A percentile compares a stretch with the other conserved stretches of the same genome.
Conservation (phyloP, 306 rosid genomes). For the Cotoneaster glaucophyllus region DNA sequence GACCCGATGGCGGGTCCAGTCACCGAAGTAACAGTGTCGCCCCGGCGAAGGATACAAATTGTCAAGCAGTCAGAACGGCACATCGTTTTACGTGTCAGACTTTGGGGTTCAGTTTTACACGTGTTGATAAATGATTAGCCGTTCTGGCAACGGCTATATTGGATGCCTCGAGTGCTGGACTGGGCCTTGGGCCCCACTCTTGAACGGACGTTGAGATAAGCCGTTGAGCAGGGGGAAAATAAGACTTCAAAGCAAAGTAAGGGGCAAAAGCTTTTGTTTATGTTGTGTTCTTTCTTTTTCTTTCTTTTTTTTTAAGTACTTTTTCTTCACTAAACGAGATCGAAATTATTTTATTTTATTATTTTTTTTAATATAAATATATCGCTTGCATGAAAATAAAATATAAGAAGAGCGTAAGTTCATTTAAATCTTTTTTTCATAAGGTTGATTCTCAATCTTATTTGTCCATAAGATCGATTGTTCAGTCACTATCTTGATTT, state of each 20-base stretch:
- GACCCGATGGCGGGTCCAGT: conserved; percentile 7
- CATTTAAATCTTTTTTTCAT: no score
- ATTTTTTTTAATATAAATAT: no score
- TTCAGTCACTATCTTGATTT: not conserved
- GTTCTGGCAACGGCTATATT: conserved; percentile 24
- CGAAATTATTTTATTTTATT: no score
- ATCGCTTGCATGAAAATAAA: not conserved
- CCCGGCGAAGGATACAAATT: conserved; percentile 31
- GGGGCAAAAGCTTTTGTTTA: no score
- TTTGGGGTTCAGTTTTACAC: not conserved
- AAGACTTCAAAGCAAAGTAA: conserved; percentile 13
- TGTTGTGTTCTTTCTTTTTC: no score
- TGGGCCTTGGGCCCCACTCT: conserved; percentile 17
- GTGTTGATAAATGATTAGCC: conserved; percentile 10
- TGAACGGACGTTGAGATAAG: conserved; percentile 21
- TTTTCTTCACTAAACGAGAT: not conserved
- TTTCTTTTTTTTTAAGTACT: no score
- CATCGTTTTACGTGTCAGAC: conserved; percentile 37
- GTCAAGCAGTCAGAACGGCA: conserved; percentile 31
- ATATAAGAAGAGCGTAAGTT: no score
- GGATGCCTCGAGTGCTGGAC: conserved; percentile 4
- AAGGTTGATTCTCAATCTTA: no score
- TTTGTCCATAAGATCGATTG: not conserved
- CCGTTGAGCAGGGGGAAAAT: not conserved
- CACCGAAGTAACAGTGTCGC: conserved; percentile 14